Evolutionary conservation across 139 green algal genomes (phyloP).

Genomic region (Tetradesmus obliquus): DNA sequence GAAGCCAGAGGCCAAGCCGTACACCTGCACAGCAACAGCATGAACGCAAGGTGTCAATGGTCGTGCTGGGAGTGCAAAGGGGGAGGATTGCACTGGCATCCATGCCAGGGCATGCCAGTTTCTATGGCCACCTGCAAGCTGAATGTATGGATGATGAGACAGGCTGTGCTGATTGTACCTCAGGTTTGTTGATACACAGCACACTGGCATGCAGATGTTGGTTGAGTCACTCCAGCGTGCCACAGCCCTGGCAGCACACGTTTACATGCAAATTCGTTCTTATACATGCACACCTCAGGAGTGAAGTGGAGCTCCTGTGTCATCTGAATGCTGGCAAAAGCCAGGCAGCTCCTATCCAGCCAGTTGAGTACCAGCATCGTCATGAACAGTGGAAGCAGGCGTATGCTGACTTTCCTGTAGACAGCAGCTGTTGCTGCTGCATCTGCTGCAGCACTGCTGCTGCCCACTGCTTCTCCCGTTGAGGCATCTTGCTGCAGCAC

Average conservation of each 20-base stretch:
- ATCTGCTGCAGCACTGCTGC: neutral
- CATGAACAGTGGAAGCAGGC: slow-evolving; percentile 19
- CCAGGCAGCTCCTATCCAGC: slow-evolving; percentile 27
- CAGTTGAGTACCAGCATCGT: slow-evolving; percentile 17
- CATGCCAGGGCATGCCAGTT: no score
- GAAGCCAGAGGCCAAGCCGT: slow-evolving; percentile 72
- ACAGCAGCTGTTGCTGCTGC: neutral
- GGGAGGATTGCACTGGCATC: no score
- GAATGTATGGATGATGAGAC: no score
- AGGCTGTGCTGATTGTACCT: no score
- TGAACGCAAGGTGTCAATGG: no score
- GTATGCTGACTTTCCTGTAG: neutral
- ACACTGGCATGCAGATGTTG: neutral
- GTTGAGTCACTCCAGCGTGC: no score
- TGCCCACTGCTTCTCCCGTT: neutral
- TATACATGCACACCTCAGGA: neutral
- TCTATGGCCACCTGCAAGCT: no score
- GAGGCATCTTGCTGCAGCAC: neutral
- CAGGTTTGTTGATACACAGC: neutral
- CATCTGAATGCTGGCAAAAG: slow-evolving; percentile 43
- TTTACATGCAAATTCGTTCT: no score
- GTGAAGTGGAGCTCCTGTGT: slow-evolving; percentile 31
- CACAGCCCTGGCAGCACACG: no score
- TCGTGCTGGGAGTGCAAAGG: no score
- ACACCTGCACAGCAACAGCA: slow-evolving; percentile 45